Evolutionary conservation across 345 rosid genomes (phyloP), one percentile per base, ranked within the genome.

Genomic region (Heritiera littoralis): DNA sequence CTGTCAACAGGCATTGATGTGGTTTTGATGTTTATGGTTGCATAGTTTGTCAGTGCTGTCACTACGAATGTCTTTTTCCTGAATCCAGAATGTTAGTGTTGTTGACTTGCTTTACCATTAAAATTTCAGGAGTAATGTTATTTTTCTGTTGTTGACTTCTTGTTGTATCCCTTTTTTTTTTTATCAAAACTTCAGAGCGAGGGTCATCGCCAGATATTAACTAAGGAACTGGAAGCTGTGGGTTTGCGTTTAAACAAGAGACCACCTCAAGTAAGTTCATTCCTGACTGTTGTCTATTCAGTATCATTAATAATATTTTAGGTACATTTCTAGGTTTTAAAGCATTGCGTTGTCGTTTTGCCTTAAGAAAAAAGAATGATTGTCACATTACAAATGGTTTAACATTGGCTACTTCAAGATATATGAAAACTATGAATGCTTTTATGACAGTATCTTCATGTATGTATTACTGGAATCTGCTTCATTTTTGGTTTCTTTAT

Each of bases 171-270:
- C 7, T 20, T 12, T 43, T n/a, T 15, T 78, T 12, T 43, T n/a
- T 15, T 78, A 11, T 15, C 52, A 15, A 54, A 76, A 68, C 73
- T 58, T 67, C 84, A 97, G 99, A 97, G 99, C 82, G 99, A 97
- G 86, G 98, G 99, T 80, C 99, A 97, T 86, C 93, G 98, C 63
- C 99, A 97, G 81, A 97, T 97, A 72, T 79, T 97, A 88, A 97
- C 98, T 0, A 92, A 66, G 88, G 98, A 97, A 83, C 86, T 97
- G 79, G 99, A 94, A 83, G 98, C 98, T 77, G 99, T 97, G 77
- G 99, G 99, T 67, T 88, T 94, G 89, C 98, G 98, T 77, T 89
- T 97, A 75, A 97, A 97, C 87, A 97, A 94, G 88, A 89, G 86
- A 86, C 99, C 98, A 32, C 99, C 98, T 82, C 98, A 92, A 75